Evolutionary conservation across 2,329 filamentous ascomycete genomes (phyloP).

Genomic region (Fusarium sp.): DNA sequence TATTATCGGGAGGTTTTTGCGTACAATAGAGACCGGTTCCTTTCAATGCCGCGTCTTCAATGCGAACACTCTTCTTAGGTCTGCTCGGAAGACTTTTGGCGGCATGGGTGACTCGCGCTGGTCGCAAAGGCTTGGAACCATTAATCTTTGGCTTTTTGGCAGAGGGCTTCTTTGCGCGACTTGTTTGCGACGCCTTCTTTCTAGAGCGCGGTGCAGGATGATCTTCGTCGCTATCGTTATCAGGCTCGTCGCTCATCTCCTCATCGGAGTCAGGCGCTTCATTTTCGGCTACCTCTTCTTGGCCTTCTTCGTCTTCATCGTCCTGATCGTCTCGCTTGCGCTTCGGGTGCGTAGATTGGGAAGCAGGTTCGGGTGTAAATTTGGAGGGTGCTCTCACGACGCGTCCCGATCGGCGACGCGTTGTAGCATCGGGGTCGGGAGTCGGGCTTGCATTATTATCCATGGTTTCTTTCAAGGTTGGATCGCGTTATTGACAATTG

Average conservation of each 20-base stretch:
- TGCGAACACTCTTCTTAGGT: slow-evolving; percentile 67
- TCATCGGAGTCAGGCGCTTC: slow-evolving; percentile 62
- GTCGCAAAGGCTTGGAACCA: slow-evolving; percentile 57
- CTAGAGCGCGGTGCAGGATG: slow-evolving; percentile 53
- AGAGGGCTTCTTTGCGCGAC: slow-evolving; percentile 66
- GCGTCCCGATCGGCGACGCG: slow-evolving; percentile 76
- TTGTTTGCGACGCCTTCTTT: slow-evolving; percentile 59
- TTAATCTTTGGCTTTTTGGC: slow-evolving; percentile 74
- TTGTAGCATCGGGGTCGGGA: slow-evolving; percentile 62
- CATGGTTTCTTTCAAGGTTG: slow-evolving; percentile 54
- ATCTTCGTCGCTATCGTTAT: slow-evolving; percentile 61
- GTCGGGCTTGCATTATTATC: slow-evolving; percentile 67
- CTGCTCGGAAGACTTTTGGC: slow-evolving; percentile 60
- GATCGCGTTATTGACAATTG: slow-evolving; percentile 41
- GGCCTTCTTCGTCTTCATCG: slow-evolving; percentile 49
- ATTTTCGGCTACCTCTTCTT: slow-evolving; percentile 56
- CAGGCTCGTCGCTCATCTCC: slow-evolving; percentile 59
- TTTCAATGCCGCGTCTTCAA: slow-evolving; percentile 61
- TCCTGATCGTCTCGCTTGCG: slow-evolving; percentile 67
- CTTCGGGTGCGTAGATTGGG: slow-evolving; percentile 61
- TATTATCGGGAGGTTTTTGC: neutral
- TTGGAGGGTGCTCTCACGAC: slow-evolving; percentile 71
- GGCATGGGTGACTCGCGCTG: slow-evolving; percentile 52
- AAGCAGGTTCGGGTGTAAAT: slow-evolving; percentile 64
- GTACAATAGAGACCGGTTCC: slow-evolving; percentile 68